Conservation (phyloP, 495 filamentous ascomycete genomes). For the Hyphodiscus hymeniophilus region DNA sequence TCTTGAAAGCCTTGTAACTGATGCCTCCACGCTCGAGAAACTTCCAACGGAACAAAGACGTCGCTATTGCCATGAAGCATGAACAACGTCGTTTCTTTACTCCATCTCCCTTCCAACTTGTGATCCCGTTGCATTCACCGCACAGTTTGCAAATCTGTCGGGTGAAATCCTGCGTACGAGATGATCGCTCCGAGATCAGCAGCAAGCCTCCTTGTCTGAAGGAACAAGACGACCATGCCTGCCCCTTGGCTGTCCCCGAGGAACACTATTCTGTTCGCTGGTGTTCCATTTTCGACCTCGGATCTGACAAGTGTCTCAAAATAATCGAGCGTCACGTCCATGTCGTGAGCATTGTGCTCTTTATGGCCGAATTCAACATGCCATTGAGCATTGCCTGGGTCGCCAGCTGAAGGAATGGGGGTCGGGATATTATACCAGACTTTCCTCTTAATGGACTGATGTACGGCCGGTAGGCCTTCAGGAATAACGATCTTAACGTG, state of each 20-base stretch:
- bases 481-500: constrained; percentile 13
- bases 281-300: not conserved
- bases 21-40: constrained; percentile 1
- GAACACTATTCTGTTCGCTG: constrained; percentile 4
- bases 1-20: constrained; percentile 2
- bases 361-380: not conserved
- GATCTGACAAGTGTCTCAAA: constrained; percentile 6
- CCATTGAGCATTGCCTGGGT: not conserved
- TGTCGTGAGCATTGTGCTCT: constrained; percentile 9
- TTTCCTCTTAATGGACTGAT: not conserved
- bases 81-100: constrained; percentile 8
- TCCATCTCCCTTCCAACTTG: constrained; percentile 3
- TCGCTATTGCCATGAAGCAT: constrained; percentile 11
- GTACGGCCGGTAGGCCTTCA: constrained; percentile 3
- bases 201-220: constrained; percentile 1
- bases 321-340: constrained; percentile 6
- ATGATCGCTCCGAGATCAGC: constrained; percentile 5
- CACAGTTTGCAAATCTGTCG: constrained; percentile 2
- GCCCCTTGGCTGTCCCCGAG: constrained; percentile 14
- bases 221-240: constrained; percentile 1
- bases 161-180: constrained; percentile 6
- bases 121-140: constrained; percentile 3
- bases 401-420: not conserved
- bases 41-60: constrained; percentile 4
- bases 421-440: constrained; percentile 13